Base-by-base conservation (phyloP, 2,329 filamentous ascomycete species). In the Fusarium avenaceum region DNA sequence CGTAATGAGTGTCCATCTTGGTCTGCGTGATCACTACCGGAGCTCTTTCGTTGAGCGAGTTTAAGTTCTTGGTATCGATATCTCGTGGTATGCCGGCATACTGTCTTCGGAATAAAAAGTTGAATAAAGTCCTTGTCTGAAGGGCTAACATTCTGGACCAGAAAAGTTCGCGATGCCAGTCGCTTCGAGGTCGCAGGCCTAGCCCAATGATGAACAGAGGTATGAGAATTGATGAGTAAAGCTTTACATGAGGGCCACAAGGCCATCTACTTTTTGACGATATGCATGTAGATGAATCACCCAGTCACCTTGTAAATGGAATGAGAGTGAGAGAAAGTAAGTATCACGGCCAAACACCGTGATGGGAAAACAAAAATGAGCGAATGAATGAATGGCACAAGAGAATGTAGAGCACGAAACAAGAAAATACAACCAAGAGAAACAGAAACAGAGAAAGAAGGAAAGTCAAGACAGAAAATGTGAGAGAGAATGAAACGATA, bases 1-100 rank as follows among this genome's bases (percentile, higher is more conserved):
- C 51, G 38, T 39, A 44, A 26, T 43, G 50, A 42, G 67, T 67
- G 26, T 67, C 63, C 67, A 70, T 68, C 35, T 65, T 63, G 9
- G 67, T 70, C 50, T 68, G 20, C 13, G 51, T 70, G 28, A 70
- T 54, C 32, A 69, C 57, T 52, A 54, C 47, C 5, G 65, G 65
- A 45, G 57, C 61, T 40, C 60, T 57, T 48, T 66, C 62, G 48
- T 63, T 50, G 56, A 65, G 52, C 53, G 53, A 52, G 61, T 50
- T 24, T 69, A 55, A 40, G 65, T 67, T 64, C 60, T 60, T 43
- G 49, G 61, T 53, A 65, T 71, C 51, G 56, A 33, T 57, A 20
- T 63, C 51, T 70, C 75, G 83, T 47, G 84, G 85, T 67, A 87
- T 78, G 63, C 83, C 85, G 71, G 86, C 87, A 78, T 86, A 87